Evolutionary conservation across 495 filamentous ascomycete genomes (phyloP), one percentile per base, ranked within the genome.

Genomic region (Aspergillus conjunctus): DNA sequence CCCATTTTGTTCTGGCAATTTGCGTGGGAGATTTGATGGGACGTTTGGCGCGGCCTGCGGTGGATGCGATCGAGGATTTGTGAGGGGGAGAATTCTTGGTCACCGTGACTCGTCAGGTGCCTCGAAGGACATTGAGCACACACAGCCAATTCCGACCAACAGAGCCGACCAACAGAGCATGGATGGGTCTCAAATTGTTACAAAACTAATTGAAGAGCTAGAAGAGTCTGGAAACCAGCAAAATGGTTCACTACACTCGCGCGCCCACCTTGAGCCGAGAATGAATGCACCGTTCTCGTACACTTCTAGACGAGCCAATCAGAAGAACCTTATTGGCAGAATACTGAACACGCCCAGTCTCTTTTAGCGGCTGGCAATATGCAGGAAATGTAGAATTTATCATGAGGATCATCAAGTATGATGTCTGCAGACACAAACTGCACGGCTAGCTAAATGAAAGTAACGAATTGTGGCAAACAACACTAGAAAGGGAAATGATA

Each of bases 391-490:
- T 52, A 49, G 17, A 51, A 64, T 60, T n/a, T 49, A 48, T 68
- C 66, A 58, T 68, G 54, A 65, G 54, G 37, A 58, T 66, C 66
- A 66, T 66, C 55, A 59, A 57, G 7, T 61, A 53, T 52, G 58
- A 61, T 60, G 53, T 66, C 53, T 26, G 33, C 43, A 45, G 34
- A 62, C 45, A 55, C 30, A 32, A 43, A 54, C 31, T 49, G 31
- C 39, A 45, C 18, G n/a, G 44, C 54, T 51, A 37, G 22, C 50
- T 49, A 45, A 31, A 58, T 15, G 18, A 54, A 61, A 46, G 43
- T 54, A 60, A 60, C 26, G 54, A 62, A 49, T 37, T 54, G n/a
- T 37, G 44, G 9, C 46, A 52, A 34, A 56, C 21, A 33, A 56
- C 39, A 45, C 50, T 22, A 31, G 58, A 51, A 21, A 49, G 37